Evolutionary conservation across 1,284 basidiomycete genomes (phyloP), one percentile per base, ranked within the genome.

Genomic region (Apiotrichum gamsii): DNA sequence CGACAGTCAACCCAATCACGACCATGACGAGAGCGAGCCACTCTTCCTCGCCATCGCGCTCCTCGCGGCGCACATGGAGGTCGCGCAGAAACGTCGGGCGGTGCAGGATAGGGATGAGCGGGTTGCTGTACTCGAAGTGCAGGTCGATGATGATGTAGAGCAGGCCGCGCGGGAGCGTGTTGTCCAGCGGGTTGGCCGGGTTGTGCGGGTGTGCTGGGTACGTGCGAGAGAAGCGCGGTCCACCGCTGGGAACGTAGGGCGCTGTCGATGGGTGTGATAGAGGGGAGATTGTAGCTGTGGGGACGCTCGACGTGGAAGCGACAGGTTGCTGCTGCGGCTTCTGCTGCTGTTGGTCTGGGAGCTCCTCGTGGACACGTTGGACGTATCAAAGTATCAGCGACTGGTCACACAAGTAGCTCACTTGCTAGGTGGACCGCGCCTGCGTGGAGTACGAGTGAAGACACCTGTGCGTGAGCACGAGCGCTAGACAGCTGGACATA

Each of bases 21-120:
- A 83, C 84, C 83, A 88, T 86, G 54, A 89, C 84, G 16, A 89
- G 73, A 3, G 86, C 84, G 61, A 87, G 88, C 73, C 89, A 89
- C 40, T 58, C 56, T 13, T 50, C 53, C 38, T 58, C 47, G 18
- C 88, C 76, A 15, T 85, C 85, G 13, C 80, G 78, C 61, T 88
- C 85, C 70, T 89, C 87, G 47, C 84, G 72, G 39, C 78, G 79
- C 0, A 80, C 75, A 56, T 82, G 81, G 32, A 90, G 74, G 69
- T 87, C 86, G 21, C 83, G 81, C 81, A 87, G 82, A 63, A 88
- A 89, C 2, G 84, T 85, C 25, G 84, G 85, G 16, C 59, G 58
- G 39, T 62, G 64, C 5, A 61, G 40, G 23, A 54, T 47, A 8
- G 86, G 87, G 11, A 85, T 87, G 39, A 88, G 49, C 8, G 87